phyloP scores from a whole-genome alignment of 2,329 filamentous ascomycete species.

The Colletotrichum tofieldiae region DNA sequence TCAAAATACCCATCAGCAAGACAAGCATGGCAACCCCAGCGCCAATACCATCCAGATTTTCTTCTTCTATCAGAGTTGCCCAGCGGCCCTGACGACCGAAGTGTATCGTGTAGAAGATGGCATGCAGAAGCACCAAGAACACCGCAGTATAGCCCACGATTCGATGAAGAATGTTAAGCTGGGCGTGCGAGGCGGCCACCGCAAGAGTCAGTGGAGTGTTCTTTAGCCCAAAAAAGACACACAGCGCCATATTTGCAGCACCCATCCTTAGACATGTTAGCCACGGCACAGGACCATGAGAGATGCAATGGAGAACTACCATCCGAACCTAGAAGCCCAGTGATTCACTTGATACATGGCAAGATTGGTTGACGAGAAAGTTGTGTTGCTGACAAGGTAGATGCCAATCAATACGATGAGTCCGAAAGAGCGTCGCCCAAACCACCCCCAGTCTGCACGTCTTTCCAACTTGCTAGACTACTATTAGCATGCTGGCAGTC shows the following conservation, averaged over 20 bases:
- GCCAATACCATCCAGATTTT: slow-evolving; percentile 55
- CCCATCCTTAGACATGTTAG: slow-evolving; percentile 58
- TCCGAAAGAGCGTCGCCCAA: slow-evolving; percentile 18
- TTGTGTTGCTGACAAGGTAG: slow-evolving; percentile 6
- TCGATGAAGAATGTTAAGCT: slow-evolving; percentile 64
- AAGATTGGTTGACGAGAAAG: neutral
- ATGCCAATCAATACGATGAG: neutral
- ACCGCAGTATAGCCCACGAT: slow-evolving; percentile 61
- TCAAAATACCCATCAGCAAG: slow-evolving; percentile 52
- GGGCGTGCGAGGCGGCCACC: slow-evolving; percentile 60
- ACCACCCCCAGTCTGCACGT: slow-evolving; percentile 8
- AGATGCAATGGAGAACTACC: slow-evolving; percentile 31
- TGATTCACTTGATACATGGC: slow-evolving; percentile 29
- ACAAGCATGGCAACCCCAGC: slow-evolving; percentile 56
- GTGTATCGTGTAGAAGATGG: slow-evolving; percentile 51
- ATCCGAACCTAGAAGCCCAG: slow-evolving; percentile 46
- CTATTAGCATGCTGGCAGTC: neutral
- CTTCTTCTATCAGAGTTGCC: slow-evolving; percentile 47
- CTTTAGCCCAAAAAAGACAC: slow-evolving; percentile 62
- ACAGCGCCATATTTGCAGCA: slow-evolving; percentile 57
- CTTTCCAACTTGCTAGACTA: slow-evolving; percentile 9
- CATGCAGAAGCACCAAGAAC: slow-evolving; percentile 55
- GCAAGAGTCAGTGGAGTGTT: slow-evolving; percentile 62
- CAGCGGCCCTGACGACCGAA: slow-evolving; percentile 47
- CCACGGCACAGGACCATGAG: neutral